Conservation (phyloP, 805 yeast species). For the Kluyveromyces aestuarii region DNA sequence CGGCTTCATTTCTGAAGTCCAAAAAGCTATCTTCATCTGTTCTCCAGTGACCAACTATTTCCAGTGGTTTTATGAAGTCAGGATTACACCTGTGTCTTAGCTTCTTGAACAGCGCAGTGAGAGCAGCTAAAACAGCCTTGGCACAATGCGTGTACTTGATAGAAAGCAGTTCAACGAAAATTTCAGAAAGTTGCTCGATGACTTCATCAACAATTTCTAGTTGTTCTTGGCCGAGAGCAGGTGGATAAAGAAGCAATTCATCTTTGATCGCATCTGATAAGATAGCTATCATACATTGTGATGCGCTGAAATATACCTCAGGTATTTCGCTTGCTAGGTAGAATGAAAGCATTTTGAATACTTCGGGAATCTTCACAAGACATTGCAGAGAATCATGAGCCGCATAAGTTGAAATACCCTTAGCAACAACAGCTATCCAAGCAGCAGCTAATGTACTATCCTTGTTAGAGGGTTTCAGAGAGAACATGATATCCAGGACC, state of each 20-base stretch:
- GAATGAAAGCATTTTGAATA: slow-evolving; percentile 47
- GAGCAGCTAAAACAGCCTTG: slow-evolving; percentile 59
- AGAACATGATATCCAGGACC: slow-evolving; percentile 63
- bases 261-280: slow-evolving; percentile 60
- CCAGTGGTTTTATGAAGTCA: slow-evolving; percentile 55
- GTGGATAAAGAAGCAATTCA: slow-evolving; percentile 44
- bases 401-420: slow-evolving; percentile 54
- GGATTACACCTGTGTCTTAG: slow-evolving; percentile 63
- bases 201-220: slow-evolving; percentile 50
- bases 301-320: slow-evolving; percentile 63
- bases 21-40: slow-evolving; percentile 52
- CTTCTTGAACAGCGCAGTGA: slow-evolving; percentile 52
- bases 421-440: slow-evolving; percentile 92
- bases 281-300: slow-evolving; percentile 80
- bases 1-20: slow-evolving; percentile 68
- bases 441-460: slow-evolving; percentile 85
- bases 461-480: slow-evolving; percentile 69
- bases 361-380: slow-evolving; percentile 44
- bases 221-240: slow-evolving; percentile 37
- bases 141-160: slow-evolving; percentile 73
- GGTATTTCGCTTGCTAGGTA: slow-evolving; percentile 60
- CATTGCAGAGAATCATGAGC: slow-evolving; percentile 43
- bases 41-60: slow-evolving; percentile 78
- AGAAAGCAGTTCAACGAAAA: slow-evolving; percentile 51
- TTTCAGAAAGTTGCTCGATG: slow-evolving; percentile 42